Evolutionary conservation across 225 moss, liverwort and hornwort species (phyloP), one percentile per base, ranked within the genome.

Genomic region (Polytrichum formosum): DNA sequence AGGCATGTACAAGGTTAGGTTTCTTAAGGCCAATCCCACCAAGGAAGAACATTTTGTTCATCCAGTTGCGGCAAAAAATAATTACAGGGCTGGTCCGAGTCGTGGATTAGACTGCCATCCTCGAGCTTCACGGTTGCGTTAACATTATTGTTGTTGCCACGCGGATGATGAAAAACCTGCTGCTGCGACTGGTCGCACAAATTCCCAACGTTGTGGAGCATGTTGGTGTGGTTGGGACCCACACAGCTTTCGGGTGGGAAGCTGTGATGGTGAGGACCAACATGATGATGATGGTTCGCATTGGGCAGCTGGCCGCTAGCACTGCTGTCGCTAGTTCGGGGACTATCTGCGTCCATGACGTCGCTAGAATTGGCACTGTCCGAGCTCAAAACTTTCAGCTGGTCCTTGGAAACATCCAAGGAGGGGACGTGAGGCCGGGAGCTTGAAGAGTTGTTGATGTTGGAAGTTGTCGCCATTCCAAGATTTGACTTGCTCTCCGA

Each of bases 311-410:
- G 70, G 13, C 68, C 71, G 9, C 25, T 63, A 10, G 30, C 71
- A 30, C 72, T 73, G 46, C 91, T 93, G 71, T 95, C 93, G 53
- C 82, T 88, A 26, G 92, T 83, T 56, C 88, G 91, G 0, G 95
- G 91, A 71, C 93, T 93, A 9, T 91, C 95, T 16, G 88, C 88
- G 53, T 95, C 91, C 55, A 93, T 75, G 4, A 95, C 77, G 63
- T 93, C 93, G 54, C 95, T 95, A 0, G 91, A 91, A 79, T 83
- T 90, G 28, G 72, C 77, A 68, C 89, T 88, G 46, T 88, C 90
- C 67, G 91, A 93, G 55, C 88, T 88, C 25, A 87, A 86, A 0
- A 46, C 46, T 46, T 46, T 46, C 46, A 46, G 46, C 13, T 46
- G 46, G 46, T 46, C 46, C 16, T 46, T 46, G 16, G 46, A 46